A percentile compares a stretch with the other conserved stretches of the same genome.
These are phyloP conservation scores for Dispira simplex DNA, from an alignment of 192 early-diverging fungal genomes.

Conservation along the genomic window DNA sequence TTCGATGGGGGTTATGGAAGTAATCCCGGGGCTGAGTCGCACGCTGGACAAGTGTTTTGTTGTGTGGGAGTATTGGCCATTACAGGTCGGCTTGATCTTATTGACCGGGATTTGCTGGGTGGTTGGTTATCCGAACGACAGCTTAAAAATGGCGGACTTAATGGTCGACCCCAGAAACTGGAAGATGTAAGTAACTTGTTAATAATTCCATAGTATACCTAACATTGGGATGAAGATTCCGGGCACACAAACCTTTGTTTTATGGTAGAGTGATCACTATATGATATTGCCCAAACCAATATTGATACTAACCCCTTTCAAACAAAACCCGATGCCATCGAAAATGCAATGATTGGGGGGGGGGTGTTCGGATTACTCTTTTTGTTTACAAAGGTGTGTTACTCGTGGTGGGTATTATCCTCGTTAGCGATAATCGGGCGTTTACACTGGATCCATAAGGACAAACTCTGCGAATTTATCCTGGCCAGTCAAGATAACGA, in stretches of 20 bases:
- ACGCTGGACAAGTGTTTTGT: slow-evolving; percentile 85
- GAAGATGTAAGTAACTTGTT: slow-evolving; percentile 51
- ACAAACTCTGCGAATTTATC: slow-evolving; percentile 64
- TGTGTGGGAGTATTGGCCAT: slow-evolving; percentile 84
- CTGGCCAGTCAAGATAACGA: slow-evolving; percentile 71
- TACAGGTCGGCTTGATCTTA: slow-evolving; percentile 49
- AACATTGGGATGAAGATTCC: too few species aligned
- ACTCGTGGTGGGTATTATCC: slow-evolving; percentile 98
- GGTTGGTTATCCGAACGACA: slow-evolving; percentile 95
- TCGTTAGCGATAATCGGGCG: slow-evolving; percentile 65
- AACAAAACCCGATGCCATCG: too few species aligned
- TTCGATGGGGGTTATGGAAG: slow-evolving; percentile 95
- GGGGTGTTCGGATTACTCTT: too few species aligned
- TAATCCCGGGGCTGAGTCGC: slow-evolving; percentile 78
- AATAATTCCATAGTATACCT: background rate
- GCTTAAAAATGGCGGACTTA: slow-evolving; percentile 80
- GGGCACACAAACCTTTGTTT: too few species aligned
- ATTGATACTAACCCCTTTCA: too few species aligned
- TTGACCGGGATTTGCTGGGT: slow-evolving; percentile 69
- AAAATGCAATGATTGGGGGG: too few species aligned
- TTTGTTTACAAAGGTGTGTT: slow-evolving; percentile 48
- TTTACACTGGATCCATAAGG: slow-evolving; percentile 71
- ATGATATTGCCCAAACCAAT: too few species aligned
- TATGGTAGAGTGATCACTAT: too few species aligned
- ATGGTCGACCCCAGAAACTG: slow-evolving; percentile 92